Base-by-base conservation (phyloP, 2,329 filamentous ascomycete genomes). In the Apiospora arundinis region DNA sequence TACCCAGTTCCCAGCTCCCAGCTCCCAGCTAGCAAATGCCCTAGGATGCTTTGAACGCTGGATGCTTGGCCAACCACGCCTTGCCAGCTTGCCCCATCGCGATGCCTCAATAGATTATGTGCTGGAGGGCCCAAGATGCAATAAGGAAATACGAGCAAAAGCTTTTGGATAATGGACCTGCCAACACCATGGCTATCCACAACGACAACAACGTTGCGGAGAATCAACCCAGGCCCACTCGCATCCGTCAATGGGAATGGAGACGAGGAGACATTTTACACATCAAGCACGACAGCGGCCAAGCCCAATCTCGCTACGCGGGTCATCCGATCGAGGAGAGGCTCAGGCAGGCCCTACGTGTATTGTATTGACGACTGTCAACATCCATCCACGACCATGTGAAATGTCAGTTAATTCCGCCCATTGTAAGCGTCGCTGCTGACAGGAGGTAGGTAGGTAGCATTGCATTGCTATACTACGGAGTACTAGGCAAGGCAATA, bases 181-280 rank as follows among this genome's bases (percentile, higher is more conserved):
- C 56, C 56, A 63, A 37, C 56, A 63, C 56, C 56, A 63, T 63
- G 56, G 7, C 56, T 40, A 63, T 40, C 56, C 56, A 63, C 32
- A 40, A 40, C 28, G 56, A 63, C 56, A 63, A 63, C 56, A 63
- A 63, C 56, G 21, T 63, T 63, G 56, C 56, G 56, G 56, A 63
- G 56, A 23, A 40, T 63, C 32, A 18, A 60, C n/a, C 18, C 56
- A 32, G 56, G 21, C 56, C 56, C 56, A 23, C 56, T 40, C 21
- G 21, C 21, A 40, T 40, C 32, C 32, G 56, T 14, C 18, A n/a
- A 40, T 32, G 56, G 28, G 18, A 40, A 40, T 32, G 56, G 56
- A 40, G 56, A 23, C 56, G 32, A 40, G 56, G 32, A 40, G 56
- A 28, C 49, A 56, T 56, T 28, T 56, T 56, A 2, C 23, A 23